A percentile compares a stretch with the other conserved stretches of the same genome.
phyloP scores from a whole-genome alignment of 768 basidiomycete species.

The Tylopilus balloui region DNA sequence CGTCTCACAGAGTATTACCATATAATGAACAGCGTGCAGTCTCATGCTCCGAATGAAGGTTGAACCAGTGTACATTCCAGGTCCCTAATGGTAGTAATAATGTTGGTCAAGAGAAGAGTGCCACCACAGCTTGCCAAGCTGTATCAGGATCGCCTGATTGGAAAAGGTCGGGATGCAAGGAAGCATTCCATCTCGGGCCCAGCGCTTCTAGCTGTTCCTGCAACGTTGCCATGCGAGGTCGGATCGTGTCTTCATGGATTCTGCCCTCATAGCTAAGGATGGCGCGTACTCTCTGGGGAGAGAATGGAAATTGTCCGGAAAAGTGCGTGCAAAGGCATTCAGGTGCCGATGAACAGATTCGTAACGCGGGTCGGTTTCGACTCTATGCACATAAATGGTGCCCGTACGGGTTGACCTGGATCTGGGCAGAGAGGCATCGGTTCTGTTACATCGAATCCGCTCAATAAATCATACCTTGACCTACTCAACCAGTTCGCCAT shows the following conservation, averaged over 20 bases:
- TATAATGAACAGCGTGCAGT: not conserved
- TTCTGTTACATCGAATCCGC: not conserved
- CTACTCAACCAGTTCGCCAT: conserved; percentile 6
- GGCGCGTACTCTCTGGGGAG: not conserved
- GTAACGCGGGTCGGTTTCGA: not conserved
- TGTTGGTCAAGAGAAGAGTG: conserved; percentile 4
- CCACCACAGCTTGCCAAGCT: conserved; percentile 13
- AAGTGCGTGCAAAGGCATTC: not conserved
- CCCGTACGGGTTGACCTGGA: conserved; percentile 6
- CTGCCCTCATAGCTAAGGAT: conserved; percentile 1
- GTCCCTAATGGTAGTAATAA: not conserved
- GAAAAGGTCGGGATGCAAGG: conserved; percentile 1
- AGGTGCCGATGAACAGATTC: not conserved
- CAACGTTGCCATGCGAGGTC: not conserved
- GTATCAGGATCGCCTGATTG: not conserved
- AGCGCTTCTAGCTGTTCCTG: not conserved
- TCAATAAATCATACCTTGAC: not conserved
- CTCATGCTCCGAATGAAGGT: not conserved
- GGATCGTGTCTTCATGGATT: rapidly evolving
- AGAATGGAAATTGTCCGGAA: conserved; percentile 1
- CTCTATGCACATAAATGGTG: conserved; percentile 14
- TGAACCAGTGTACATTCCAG: not conserved
- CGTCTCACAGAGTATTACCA: too few species aligned
- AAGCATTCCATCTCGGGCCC: not conserved
- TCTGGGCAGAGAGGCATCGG: conserved; percentile 2